Evolutionary conservation across 495 filamentous ascomycete species (phyloP), one percentile per base, ranked within the genome.

Genomic region (Neurospora sp.): DNA sequence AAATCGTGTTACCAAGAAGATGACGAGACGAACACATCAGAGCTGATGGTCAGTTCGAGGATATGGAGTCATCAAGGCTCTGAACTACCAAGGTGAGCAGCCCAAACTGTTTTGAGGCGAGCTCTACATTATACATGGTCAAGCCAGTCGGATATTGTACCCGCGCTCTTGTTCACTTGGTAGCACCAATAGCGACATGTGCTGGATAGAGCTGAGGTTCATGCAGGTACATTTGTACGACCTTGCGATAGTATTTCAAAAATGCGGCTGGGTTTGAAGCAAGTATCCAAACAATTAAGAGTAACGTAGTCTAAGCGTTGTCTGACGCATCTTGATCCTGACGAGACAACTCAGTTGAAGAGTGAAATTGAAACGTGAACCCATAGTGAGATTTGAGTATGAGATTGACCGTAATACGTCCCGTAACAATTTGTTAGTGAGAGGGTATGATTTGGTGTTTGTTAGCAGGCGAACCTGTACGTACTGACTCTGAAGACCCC

Each of bases 171-270:
- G 11, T 9, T 62, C 23, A 31, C 23, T 23, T 4, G 27, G 12
- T 16, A 35, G 6, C 4, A 35, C 54, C 12, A 35, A 62, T 2
- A 35, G 3, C 5, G 2, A 62, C 12, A 0, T 35, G 23, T 31
- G 54, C 6, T 16, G 4, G 5, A 0, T 16, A 31, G 5, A 62
- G 12, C 54, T 62, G 23, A 9, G 54, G 0, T 4, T 18, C 54
- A 31, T 35, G 27, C 54, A 62, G 23, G 27, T 35, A 18, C 14
- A 62, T 62, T 2, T 62, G 6, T 62, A 62, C 14, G 54, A 35
- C 27, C 12, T 18, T 4, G 54, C 54, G 11, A 35, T 4, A 35
- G 0, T 4, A 0, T 16, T 16, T 0, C 54, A 0, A 0, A 0
- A 18, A 35, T 31, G 12, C 14, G 5, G 10, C 46, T 54, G 11